Conservation (phyloP, 1,284 basidiomycete species). For the Bjerkandera adusta region DNA sequence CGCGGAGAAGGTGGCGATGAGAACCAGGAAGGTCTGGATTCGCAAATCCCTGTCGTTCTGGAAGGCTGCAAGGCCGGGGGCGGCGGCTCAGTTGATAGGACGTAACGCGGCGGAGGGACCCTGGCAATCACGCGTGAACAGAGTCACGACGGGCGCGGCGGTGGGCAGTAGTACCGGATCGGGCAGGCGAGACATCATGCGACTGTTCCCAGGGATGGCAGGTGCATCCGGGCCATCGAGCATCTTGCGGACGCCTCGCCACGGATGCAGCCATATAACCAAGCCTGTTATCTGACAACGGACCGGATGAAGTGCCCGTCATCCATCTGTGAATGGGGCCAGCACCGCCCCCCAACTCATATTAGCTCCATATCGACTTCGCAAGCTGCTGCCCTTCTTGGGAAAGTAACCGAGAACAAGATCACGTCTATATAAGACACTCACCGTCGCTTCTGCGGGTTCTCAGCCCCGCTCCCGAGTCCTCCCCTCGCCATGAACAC, state of each 20-base stretch:
- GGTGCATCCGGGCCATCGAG: background rate
- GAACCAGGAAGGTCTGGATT: conserved; percentile 8
- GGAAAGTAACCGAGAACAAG: conserved; percentile 13
- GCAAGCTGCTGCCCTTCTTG: conserved; percentile 13
- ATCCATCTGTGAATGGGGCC: conserved; percentile 7
- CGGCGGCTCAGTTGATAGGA: conserved; percentile 7
- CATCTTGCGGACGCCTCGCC: background rate
- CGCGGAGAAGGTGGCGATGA: background rate
- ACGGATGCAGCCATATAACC: conserved; percentile 4
- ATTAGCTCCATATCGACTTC: conserved; percentile 7
- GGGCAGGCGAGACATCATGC: conserved; percentile 4
- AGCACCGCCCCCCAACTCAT: conserved; percentile 11
- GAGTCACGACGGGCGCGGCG: background rate
- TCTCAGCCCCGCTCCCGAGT: conserved; percentile 17
- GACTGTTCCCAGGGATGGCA: conserved; percentile 2
- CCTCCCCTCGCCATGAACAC: conserved; percentile 17
- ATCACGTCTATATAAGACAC: conserved; percentile 21
- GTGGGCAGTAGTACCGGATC: conserved; percentile 1
- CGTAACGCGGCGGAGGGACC: conserved; percentile 7
- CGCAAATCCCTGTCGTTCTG: conserved; percentile 6
- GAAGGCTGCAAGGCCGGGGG: background rate
- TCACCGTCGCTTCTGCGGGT: conserved; percentile 11
- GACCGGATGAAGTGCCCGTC: conserved; percentile 19
- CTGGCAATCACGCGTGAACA: conserved; percentile 4
- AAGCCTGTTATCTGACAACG: conserved; percentile 26